Conservation (phyloP, 139 green algal genomes). For the Micromonas commoda region DNA sequence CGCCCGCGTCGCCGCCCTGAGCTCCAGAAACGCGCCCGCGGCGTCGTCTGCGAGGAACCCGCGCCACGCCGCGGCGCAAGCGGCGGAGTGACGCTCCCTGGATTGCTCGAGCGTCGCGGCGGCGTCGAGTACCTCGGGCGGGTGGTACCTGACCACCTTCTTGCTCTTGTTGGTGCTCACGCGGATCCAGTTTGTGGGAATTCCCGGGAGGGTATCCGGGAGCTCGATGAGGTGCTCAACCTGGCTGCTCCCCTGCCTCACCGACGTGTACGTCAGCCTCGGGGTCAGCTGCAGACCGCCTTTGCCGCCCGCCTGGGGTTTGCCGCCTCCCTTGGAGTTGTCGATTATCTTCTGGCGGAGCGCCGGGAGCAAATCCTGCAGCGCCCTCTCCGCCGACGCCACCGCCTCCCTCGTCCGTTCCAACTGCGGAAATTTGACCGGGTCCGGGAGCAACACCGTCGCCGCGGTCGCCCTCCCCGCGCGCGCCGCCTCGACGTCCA, state of each 20-base stretch:
- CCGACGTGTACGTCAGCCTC: conserved; percentile 1
- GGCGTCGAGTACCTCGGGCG: conserved; percentile 51
- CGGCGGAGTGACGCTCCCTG: conserved; percentile 44
- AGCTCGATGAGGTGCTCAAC: conserved; percentile 27
- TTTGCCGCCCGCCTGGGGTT: background rate
- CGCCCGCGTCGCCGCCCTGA: conserved; percentile 50
- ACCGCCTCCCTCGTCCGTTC: conserved; percentile 29
- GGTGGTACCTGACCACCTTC: conserved; percentile 59
- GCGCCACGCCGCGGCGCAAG: conserved; percentile 48
- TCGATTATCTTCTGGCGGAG: conserved; percentile 31
- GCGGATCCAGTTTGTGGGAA: conserved; percentile 48
- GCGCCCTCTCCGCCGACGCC: conserved; percentile 25
- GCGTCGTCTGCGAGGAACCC: conserved; percentile 47
- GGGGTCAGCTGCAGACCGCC: background rate
- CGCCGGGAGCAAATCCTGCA: conserved; percentile 45
- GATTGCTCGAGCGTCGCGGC: conserved; percentile 48
- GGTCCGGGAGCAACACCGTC: conserved; percentile 33
- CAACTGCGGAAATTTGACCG: conserved; percentile 44
- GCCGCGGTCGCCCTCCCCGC: conserved; percentile 37
- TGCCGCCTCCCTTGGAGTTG: background rate
- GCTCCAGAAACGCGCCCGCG: conserved; percentile 40
- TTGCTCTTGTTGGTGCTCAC: conserved; percentile 57
- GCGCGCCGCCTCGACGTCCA: conserved; percentile 46
- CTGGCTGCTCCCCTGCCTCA: background rate
- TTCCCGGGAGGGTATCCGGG: background rate